These are phyloP conservation scores for Hyaloscypha bicolor DNA, from an alignment of 495 filamentous ascomycete species.

Conservation along the genomic window DNA sequence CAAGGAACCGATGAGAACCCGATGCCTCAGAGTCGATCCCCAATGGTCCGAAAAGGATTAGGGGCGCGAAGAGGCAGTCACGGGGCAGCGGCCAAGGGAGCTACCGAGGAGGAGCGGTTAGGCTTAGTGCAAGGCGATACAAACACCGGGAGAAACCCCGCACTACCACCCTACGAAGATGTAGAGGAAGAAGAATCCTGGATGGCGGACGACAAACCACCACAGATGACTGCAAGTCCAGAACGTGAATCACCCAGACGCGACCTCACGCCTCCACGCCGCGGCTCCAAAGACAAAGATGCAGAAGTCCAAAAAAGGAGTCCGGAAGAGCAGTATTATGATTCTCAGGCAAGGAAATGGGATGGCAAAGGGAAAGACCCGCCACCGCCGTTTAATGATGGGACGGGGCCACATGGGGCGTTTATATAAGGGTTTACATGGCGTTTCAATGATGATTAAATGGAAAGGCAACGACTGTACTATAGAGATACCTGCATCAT, in stretches of 20 bases:
- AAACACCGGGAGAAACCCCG: slow-evolving; percentile 40
- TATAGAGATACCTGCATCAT: slow-evolving; percentile 5
- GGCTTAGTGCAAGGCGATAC: slow-evolving; percentile 84
- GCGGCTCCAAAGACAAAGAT: slow-evolving; percentile 16
- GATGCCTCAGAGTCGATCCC: slow-evolving; percentile 37
- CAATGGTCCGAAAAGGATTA: slow-evolving; percentile 41
- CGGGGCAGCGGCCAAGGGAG: slow-evolving; percentile 48
- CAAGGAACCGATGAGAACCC: slow-evolving; percentile 41
- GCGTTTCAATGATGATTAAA: slow-evolving; percentile 12
- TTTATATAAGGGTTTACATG: slow-evolving; percentile 17
- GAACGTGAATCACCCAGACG: background rate
- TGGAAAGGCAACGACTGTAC: slow-evolving; percentile 6
- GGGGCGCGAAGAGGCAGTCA: slow-evolving; percentile 47
- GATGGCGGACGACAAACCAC: slow-evolving; percentile 5
- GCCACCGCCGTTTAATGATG: slow-evolving; percentile 23
- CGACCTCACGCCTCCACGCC: slow-evolving; percentile 20
- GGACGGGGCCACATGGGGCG: slow-evolving; percentile 14
- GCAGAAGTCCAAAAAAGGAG: slow-evolving; percentile 9
- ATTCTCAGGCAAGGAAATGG: slow-evolving; percentile 17
- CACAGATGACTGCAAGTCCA: background rate
- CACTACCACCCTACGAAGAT: slow-evolving; percentile 41
- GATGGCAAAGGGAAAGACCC: slow-evolving; percentile 12
- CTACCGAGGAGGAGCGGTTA: slow-evolving; percentile 86
- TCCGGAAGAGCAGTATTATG: slow-evolving; percentile 23
- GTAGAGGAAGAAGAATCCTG: slow-evolving; percentile 28